Evolutionary conservation across 495 filamentous ascomycete genomes (phyloP).

Genomic region (Acidiella bohemica): DNA sequence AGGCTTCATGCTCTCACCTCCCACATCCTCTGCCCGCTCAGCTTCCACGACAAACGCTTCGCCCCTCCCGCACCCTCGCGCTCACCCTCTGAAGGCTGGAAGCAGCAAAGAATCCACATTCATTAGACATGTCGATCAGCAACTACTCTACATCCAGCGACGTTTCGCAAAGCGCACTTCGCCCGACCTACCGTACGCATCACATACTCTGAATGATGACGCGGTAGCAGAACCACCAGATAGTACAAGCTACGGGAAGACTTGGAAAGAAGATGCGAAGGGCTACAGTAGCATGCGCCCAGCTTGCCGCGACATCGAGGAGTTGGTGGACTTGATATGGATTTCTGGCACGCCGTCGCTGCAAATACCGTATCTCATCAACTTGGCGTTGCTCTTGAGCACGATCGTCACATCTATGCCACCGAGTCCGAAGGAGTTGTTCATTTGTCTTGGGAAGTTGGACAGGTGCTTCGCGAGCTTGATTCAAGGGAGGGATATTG

Average conservation of each 20-base stretch:
- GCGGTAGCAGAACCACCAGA: conserved; percentile 5
- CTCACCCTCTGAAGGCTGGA: conserved; percentile 51
- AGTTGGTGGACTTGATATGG: conserved; percentile 66
- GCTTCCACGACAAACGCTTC: conserved; percentile 34
- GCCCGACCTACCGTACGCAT: conserved; percentile 13
- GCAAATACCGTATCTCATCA: conserved; percentile 72
- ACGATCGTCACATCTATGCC: conserved; percentile 53
- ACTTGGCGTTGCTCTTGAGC: conserved; percentile 54
- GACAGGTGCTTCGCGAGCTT: conserved; percentile 65
- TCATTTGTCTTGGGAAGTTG: conserved; percentile 57
- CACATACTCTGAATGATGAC: background rate
- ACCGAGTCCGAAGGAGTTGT: conserved; percentile 49
- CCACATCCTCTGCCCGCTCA: conserved; percentile 39
- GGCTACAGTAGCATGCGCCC: conserved; percentile 60
- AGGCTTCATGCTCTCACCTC: conserved; percentile 22
- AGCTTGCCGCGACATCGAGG: conserved; percentile 55
- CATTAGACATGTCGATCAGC: conserved; percentile 52
- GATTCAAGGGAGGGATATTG: conserved; percentile 49
- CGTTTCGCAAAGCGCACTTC: conserved; percentile 62
- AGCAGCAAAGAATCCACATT: conserved; percentile 65
- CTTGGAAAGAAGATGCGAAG: conserved; percentile 29
- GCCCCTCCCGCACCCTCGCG: conserved; percentile 50
- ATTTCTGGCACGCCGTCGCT: conserved; percentile 64
- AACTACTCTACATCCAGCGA: conserved; percentile 49
- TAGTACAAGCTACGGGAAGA: conserved; percentile 26